A percentile compares a stretch with the other conserved stretches of the same genome.
These are phyloP conservation scores for Globisporangium barbulae DNA, from an alignment of 352 stramenopile genomes.

Conservation along the genomic window DNA sequence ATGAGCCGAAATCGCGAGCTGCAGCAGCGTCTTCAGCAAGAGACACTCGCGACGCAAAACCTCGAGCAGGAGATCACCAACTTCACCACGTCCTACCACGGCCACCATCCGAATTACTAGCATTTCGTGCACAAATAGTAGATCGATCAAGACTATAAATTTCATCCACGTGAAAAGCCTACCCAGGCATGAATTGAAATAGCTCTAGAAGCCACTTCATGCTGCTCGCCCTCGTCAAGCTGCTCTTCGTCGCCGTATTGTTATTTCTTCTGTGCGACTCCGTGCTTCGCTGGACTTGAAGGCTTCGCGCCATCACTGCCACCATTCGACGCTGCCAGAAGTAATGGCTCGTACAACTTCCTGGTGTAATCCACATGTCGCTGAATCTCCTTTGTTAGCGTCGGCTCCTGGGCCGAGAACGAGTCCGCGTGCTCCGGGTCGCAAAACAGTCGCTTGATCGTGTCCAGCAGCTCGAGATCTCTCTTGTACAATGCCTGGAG, in stretches of 20 bases:
- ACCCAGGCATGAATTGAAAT: background rate
- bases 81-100: constrained; percentile 36
- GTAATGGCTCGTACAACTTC: constrained; percentile 37
- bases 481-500: constrained; percentile 42
- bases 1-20: constrained; percentile 80
- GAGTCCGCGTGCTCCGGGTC: constrained; percentile 23
- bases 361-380: constrained; percentile 65
- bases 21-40: constrained; percentile 67
- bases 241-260: constrained; percentile 7
- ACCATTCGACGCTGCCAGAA: constrained; percentile 6
- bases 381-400: constrained; percentile 47
- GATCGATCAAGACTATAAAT: background rate
- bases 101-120: constrained; percentile 1
- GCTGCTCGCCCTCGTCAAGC: background rate
- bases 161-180: background rate
- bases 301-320: background rate
- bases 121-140: background rate
- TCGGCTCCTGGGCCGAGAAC: constrained; percentile 31
- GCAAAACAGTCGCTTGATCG: constrained; percentile 22
- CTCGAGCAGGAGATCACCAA: constrained; percentile 71
- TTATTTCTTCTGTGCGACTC: constrained; percentile 20
- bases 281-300: constrained; percentile 8
- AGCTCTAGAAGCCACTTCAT: background rate
- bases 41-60: constrained; percentile 64
- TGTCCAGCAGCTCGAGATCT: constrained; percentile 46